Evolutionary conservation across 208 protist species (phyloP), one percentile per base, ranked within the genome.

Genomic region (Angomonas deanei): DNA sequence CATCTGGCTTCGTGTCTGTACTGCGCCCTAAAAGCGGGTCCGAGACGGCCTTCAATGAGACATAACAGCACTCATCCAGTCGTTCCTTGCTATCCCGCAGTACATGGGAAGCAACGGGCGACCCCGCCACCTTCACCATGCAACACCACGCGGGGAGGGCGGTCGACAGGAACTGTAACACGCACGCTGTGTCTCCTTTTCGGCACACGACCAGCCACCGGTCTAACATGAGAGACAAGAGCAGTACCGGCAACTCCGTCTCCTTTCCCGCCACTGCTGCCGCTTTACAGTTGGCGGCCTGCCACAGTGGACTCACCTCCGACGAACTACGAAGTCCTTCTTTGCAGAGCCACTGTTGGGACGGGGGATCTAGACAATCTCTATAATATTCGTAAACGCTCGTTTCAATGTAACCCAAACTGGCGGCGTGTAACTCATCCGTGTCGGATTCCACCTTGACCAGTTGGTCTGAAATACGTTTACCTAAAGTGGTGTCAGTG

Each of bases 281-380:
- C 21, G 30, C 53, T 28, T 13, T 8, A 10, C 6, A 50, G 42
- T 26, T 50, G 50, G 23, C 50, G 31, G 19, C 21, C 23, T 3
- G 26, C 15, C 3, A 26, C 47, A 53, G 26, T 15, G 27, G 26
- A 6, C 15, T 8, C 15, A 17, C 50, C 42, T 19, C 23, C 42
- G 4, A 5, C 15, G 4, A 10, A 19, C 3, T 4, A 26, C 8
- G 42, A 50, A 13, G 39, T 93, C 97, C 15, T 10, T 5, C 42
- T 50, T 19, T 50, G 17, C 42, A 26, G n/a, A 98, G 24, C 2
- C 91, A 84, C 66, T 98, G 93, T 54, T 76, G 90, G 72, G 97
- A 91, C 24, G 15, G 8, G 8, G 42, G 8, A 50, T 19, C 15
- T n/a, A 50, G 42, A 26, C 42, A 19, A 26, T 50, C 15, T 50